Conservation (phyloP, 2,329 filamentous ascomycete species). For the Penicillium sp. region DNA sequence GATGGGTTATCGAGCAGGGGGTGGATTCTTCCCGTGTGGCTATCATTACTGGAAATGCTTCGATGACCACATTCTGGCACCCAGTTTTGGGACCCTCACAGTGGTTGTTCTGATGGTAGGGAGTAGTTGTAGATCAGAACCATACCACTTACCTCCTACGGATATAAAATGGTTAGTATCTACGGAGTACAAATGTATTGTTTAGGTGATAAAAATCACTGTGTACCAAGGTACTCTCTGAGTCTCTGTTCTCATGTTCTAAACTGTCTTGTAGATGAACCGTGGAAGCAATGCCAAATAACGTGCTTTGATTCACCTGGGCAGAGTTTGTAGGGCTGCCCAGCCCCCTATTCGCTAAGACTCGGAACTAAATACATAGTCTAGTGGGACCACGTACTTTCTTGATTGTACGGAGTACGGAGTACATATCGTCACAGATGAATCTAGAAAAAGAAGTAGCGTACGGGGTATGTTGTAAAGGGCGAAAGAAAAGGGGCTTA, state of each 20-base stretch:
- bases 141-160: background rate
- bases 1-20: constrained; percentile 11
- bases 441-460: constrained; percentile 5
- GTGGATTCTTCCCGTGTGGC: constrained; percentile 18
- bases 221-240: background rate
- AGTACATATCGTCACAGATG: background rate
- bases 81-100: background rate
- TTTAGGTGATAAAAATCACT: background rate
- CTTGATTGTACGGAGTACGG: background rate
- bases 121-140: constrained; percentile 1
- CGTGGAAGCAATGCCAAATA: constrained; percentile 3
- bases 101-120: constrained; percentile 10
- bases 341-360: constrained; percentile 25
- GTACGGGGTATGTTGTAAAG: background rate
- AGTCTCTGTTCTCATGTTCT: background rate
- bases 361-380: constrained; percentile 16
- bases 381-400: constrained; percentile 12
- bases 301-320: constrained; percentile 1
- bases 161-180: background rate
- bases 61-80: constrained; percentile 16
- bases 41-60: constrained; percentile 29
- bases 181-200: background rate
- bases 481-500: constrained; percentile 16
- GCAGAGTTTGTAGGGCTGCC: constrained; percentile 14
- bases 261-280: constrained; percentile 1